phyloP scores from a whole-genome alignment of 345 rosid species.

The Syzygium grande region DNA sequence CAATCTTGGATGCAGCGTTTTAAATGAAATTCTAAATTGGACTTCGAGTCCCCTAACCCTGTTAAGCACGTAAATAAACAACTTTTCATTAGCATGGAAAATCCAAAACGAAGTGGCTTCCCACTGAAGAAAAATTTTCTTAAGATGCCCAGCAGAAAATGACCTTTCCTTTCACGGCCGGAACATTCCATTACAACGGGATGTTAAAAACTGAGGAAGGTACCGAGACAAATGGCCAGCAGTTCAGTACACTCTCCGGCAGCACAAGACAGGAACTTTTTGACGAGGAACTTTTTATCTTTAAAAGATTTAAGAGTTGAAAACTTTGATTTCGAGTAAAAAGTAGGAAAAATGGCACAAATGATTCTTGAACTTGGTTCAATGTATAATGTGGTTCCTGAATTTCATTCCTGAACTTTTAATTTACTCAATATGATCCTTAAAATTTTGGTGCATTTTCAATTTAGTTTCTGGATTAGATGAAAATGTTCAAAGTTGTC shows the following conservation, averaged over 20 bases:
- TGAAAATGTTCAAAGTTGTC: rapidly evolving
- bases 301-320: too few relatives aligned
- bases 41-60: background rate
- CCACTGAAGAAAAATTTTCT: background rate
- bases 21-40: background rate
- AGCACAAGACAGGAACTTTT: background rate
- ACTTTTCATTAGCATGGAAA: background rate
- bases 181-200: background rate
- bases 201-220: background rate
- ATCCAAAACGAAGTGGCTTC: background rate
- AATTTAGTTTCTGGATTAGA: rapidly evolving
- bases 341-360: rapidly evolving
- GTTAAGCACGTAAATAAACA: background rate
- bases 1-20: background rate
- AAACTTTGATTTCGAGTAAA: too few relatives aligned
- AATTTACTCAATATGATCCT: rapidly evolving
- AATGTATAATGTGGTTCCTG: rapidly evolving
- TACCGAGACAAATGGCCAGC: background rate
- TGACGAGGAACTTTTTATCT: too few relatives aligned
- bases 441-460: too few relatives aligned
- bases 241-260: background rate
- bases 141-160: background rate
- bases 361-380: rapidly evolving
- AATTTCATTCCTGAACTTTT: rapidly evolving
- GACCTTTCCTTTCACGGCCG: background rate